Conservation (phyloP, 352 stramenopile genomes). For the Globisporangium middletonii region DNA sequence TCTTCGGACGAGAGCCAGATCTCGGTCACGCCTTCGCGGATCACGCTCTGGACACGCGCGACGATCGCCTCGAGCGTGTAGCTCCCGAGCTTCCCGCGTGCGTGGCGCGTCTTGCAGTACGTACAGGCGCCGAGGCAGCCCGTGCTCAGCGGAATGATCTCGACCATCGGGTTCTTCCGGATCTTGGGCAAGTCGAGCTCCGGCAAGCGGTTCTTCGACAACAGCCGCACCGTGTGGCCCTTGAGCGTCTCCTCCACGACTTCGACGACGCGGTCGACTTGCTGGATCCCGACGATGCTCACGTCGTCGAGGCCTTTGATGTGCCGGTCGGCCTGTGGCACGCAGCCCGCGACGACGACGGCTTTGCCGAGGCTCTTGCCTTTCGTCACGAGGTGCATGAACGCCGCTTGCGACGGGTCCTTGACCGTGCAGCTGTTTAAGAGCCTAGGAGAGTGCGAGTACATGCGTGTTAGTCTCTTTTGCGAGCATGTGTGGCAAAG, state of each 20-base stretch:
- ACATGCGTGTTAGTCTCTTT: too few relatives aligned
- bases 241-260: conserved; percentile 90
- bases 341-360: conserved; percentile 89
- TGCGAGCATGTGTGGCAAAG: neutral
- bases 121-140: conserved; percentile 90
- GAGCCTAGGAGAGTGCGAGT: conserved; percentile 26
- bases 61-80: conserved; percentile 83
- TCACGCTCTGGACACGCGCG: conserved; percentile 51
- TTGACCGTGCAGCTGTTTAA: conserved; percentile 94
- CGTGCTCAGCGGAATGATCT: conserved; percentile 91
- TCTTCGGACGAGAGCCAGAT: conserved; percentile 91
- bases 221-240: conserved; percentile 82
- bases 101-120: conserved; percentile 92
- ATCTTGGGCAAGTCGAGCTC: conserved; percentile 90
- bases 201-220: conserved; percentile 78
- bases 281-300: conserved; percentile 87
- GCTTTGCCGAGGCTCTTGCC: conserved; percentile 70
- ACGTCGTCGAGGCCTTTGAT: conserved; percentile 79
- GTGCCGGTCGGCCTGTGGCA: conserved; percentile 86
- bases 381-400: conserved; percentile 87
- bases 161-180: conserved; percentile 88
- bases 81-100: conserved; percentile 86
- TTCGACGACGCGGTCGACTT: conserved; percentile 89
- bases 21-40: conserved; percentile 83
- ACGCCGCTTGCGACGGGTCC: conserved; percentile 86